Percentiles rank a stretch among this genome's conserved stretches.
These are phyloP conservation scores for Jamesozyma piceae DNA, from an alignment of 805 yeast species.

Conservation along the genomic window DNA sequence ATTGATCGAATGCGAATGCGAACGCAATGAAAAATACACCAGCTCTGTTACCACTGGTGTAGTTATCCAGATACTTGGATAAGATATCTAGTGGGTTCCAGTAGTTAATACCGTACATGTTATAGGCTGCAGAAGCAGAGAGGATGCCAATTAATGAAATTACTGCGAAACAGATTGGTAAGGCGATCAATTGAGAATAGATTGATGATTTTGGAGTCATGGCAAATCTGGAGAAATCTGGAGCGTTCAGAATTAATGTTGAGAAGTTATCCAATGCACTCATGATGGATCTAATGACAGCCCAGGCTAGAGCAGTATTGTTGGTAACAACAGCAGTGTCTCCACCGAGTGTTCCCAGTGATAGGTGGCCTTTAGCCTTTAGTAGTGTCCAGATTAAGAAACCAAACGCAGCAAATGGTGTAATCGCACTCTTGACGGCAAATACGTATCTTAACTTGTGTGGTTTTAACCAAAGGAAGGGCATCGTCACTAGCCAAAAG, in stretches of 20 bases:
- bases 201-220: conserved; percentile 42
- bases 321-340: conserved; percentile 7
- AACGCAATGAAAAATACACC: conserved; percentile 70
- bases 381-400: conserved; percentile 79
- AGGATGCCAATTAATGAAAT: conserved; percentile 80
- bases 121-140: conserved; percentile 69
- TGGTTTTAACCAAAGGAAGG: conserved; percentile 76
- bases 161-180: conserved; percentile 69
- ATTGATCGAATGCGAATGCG: conserved; percentile 65
- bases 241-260: conserved; percentile 78
- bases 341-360: conserved; percentile 21
- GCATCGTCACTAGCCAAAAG: conserved; percentile 72
- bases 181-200: conserved; percentile 53
- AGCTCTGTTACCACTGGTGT: conserved; percentile 52
- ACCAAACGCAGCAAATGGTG: conserved; percentile 77
- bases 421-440: conserved; percentile 67
- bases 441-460: conserved; percentile 77
- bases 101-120: conserved; percentile 55
- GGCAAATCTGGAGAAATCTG: conserved; percentile 83
- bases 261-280: conserved; percentile 79
- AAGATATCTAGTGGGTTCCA: conserved; percentile 84
- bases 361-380: conserved; percentile 57
- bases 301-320: conserved; percentile 70
- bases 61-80: conserved; percentile 47
- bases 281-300: conserved; percentile 69